phyloP scores from a whole-genome alignment of 2,329 filamentous ascomycete genomes.

The Cylindrodendrum hubeiense region DNA sequence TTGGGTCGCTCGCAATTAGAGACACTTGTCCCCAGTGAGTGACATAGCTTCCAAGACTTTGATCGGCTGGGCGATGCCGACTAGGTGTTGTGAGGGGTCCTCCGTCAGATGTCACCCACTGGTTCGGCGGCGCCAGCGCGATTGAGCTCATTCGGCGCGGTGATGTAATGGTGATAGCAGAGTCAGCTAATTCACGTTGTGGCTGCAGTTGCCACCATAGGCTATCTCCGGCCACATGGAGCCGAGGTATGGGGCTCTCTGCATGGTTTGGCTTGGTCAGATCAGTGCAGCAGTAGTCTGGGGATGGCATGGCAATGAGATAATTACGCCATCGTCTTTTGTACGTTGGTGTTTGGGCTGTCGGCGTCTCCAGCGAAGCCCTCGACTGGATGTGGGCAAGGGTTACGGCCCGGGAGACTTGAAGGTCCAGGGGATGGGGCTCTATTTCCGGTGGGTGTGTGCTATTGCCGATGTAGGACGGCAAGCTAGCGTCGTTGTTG shows the following conservation, averaged over 20 bases:
- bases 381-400: not conserved
- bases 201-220: conserved; percentile 20
- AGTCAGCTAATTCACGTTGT: conserved; percentile 32
- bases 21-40: not conserved
- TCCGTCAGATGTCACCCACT: conserved; percentile 25
- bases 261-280: not conserved
- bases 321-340: not conserved
- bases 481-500: conserved; percentile 31
- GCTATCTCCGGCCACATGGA: conserved; percentile 6
- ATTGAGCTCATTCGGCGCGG: conserved; percentile 30
- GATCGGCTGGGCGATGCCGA: conserved; percentile 31
- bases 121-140: conserved; percentile 24
- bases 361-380: not conserved
- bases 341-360: not conserved
- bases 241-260: not conserved
- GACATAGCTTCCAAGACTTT: not conserved
- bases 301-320: not conserved
- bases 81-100: not conserved
- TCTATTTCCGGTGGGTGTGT: conserved; percentile 31
- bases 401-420: not conserved
- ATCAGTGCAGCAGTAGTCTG: not conserved
- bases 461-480: conserved; percentile 35
- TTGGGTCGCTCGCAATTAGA: conserved; percentile 15
- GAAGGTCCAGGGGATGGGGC: conserved; percentile 1
- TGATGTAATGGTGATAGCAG: conserved; percentile 38